Percentiles rank a stretch among this genome's conserved stretches.
Evolutionary conservation across 106 monocot genomes (phyloP).

Genomic region (Posidonia australis): DNA sequence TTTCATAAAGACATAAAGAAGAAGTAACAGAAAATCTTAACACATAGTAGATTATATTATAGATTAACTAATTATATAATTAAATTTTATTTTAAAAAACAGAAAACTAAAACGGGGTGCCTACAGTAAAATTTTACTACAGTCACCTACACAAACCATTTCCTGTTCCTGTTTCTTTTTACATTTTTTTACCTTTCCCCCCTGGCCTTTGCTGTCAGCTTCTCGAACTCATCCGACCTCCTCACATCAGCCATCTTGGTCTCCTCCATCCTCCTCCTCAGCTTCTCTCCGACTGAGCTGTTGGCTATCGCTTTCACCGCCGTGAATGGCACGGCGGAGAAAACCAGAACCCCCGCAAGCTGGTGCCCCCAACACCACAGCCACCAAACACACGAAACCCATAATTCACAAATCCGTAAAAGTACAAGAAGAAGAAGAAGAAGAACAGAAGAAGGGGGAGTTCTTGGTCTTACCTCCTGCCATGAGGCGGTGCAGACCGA

Average conservation of each 20-base stretch:
- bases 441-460: neutral
- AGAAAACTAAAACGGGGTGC: too few relatives aligned
- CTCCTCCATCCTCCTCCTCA: constrained; percentile 58
- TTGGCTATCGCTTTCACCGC: constrained; percentile 90
- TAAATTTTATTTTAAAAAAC: too few relatives aligned
- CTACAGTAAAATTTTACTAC: too few relatives aligned
- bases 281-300: constrained; percentile 66
- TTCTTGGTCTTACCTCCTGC: neutral
- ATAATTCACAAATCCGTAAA: neutral
- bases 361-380: constrained; percentile 1
- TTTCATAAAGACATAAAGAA: too few relatives aligned
- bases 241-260: constrained; percentile 49
- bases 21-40: too few relatives aligned
- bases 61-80: too few relatives aligned
- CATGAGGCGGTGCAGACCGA: neutral
- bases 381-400: neutral
- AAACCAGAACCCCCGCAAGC: constrained; percentile 85
- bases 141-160: too few relatives aligned
- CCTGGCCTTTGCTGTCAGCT: constrained; percentile 39
- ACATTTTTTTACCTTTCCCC: constrained; percentile 38
- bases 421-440: neutral
- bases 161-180: too few relatives aligned
- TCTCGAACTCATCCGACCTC: constrained; percentile 33
- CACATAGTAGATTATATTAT: too few relatives aligned
- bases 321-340: constrained; percentile 91